Base-by-base conservation (phyloP, 768 basidiomycete genomes). In the Erythrobasidium yunnanense region DNA sequence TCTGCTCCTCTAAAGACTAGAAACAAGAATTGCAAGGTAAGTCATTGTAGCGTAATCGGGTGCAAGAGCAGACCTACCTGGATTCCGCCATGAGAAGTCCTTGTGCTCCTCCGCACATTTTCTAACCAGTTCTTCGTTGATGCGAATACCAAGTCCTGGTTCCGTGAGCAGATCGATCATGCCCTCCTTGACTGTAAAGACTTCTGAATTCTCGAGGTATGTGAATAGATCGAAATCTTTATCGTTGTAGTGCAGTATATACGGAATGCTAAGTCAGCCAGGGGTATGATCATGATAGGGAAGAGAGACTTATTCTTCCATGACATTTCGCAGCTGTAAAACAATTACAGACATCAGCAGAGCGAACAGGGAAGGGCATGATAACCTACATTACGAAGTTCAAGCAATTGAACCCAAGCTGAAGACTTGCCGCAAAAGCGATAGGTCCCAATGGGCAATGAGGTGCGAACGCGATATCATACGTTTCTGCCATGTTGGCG, bases 401-500 rank as follows among this genome's bases (percentile, higher is more conserved):
- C 2, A 82, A 82, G 11, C 81, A 79, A 23, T 80, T 76, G 34
- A 81, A 77, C 2, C 80, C 85, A 2, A 87, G 79, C 58, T 86
- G 83, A 46, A 86, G 80, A 71, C 83, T 84, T 22, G 85, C 85
- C 4, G 85, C 86, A 23, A 87, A 79, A 0, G 85, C 84, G 30
- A 87, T 81, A 0, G 85, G 86, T 0, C 85, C 85, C 1, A 85
- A 71, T 25, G 56, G 38, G 75, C 85, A 86, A 71, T 87, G 85
- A 3, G 86, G 85, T 0, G 85, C 86, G 55, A 79, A 73, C 11
- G 81, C 85, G 56, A 87, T 82, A 68, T 87, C 87, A 72, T 86
- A 87, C 2, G 81, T 83, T 74, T 85, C 83, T 0, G 81, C 80
- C 70, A 85, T 76, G 23, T 79, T 76, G 4, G 84, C 83, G 22